Evolutionary conservation across 345 rosid species (phyloP).

Genomic region (Cardamine occulta): DNA sequence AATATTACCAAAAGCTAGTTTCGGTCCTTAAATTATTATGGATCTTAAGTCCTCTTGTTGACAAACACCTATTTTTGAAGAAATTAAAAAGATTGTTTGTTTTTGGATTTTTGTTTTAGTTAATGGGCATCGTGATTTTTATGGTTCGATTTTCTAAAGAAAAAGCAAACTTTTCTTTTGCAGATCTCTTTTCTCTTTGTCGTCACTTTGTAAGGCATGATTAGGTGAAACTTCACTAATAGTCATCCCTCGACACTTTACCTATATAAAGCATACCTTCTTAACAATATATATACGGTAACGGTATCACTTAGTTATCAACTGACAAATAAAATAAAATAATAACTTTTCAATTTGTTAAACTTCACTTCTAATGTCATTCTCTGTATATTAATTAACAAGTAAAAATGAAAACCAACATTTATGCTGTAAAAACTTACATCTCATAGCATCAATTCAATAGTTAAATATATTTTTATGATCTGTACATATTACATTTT

Average conservation of each 20-base stretch:
- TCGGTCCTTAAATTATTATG: background rate
- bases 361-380: background rate
- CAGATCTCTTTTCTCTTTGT: conserved; percentile 81
- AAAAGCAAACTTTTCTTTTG: conserved; percentile 34
- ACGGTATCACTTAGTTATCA: background rate
- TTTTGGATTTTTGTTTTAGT: background rate
- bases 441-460: background rate
- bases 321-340: background rate
- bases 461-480: background rate
- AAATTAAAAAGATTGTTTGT: no score
- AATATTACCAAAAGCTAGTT: background rate
- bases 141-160: conserved; percentile 10
- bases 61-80: no score
- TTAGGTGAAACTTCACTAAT: conserved; percentile 68
- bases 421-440: background rate
- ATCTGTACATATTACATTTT: background rate
- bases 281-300: background rate
- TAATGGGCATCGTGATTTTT: background rate
- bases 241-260: conserved; percentile 48
- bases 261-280: conserved; percentile 3
- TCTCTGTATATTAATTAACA: background rate
- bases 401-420: background rate
- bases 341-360: background rate
- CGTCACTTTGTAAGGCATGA: conserved; percentile 86
- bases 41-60: background rate